Evolutionary conservation across 345 rosid genomes (phyloP).

Genomic region (Atalantia buxifolia): DNA sequence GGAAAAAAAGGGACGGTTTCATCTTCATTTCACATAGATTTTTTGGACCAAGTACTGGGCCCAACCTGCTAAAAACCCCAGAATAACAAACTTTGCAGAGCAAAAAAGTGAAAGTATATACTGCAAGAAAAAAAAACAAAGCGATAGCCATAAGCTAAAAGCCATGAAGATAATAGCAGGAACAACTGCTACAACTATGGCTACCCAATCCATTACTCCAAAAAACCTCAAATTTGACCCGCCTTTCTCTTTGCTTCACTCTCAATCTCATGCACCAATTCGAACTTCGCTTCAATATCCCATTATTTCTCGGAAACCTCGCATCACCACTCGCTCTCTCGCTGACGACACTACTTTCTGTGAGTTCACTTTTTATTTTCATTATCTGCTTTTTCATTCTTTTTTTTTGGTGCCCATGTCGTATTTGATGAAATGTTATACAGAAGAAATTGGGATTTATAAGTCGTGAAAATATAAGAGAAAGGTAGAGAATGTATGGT

Average conservation of each 20-base stretch:
- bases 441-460: background rate
- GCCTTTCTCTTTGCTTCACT: conserved; percentile 7
- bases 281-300: background rate
- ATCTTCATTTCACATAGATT: background rate
- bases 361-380: conserved; percentile 8
- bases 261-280: background rate
- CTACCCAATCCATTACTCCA: background rate
- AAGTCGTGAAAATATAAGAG: background rate
- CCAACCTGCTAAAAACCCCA: background rate
- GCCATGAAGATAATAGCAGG: conserved; percentile 35
- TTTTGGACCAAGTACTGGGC: background rate
- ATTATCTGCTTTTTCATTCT: too few relatives aligned
- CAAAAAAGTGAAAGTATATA: too few relatives aligned
- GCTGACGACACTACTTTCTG: conserved; percentile 32
- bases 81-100: too few relatives aligned
- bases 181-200: conserved; percentile 6
- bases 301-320: conserved; percentile 2
- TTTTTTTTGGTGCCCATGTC: background rate
- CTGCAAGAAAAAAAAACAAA: background rate
- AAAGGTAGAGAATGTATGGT: background rate
- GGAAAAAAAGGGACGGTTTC: background rate
- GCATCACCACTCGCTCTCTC: conserved; percentile 24
- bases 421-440: background rate
- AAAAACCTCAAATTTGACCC: conserved; percentile 17
- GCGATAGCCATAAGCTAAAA: background rate